phyloP scores from a whole-genome alignment of 257 asterid genomes.

The Paulownia fortunei region DNA sequence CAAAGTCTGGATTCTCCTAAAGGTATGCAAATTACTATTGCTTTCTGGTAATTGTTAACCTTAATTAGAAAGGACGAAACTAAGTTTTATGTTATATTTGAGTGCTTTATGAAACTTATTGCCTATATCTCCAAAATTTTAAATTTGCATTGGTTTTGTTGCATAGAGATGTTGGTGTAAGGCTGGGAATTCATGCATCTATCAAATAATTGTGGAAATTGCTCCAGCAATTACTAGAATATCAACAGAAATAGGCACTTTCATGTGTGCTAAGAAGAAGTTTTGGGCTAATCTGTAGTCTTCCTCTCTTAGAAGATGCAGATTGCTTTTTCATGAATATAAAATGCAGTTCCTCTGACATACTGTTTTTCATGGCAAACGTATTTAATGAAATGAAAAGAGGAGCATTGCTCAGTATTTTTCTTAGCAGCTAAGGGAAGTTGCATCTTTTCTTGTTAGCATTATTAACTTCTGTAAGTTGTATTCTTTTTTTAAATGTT shows the following conservation, averaged over 20 bases:
- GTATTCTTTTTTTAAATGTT: not conserved
- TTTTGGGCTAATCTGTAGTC: not conserved
- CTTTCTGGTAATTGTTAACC: not conserved
- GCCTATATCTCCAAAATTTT: not conserved
- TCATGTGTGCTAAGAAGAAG: not conserved
- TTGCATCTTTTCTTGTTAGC: not conserved
- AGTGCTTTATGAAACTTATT: not conserved
- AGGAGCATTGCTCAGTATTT: not conserved
- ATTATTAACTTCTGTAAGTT: not conserved
- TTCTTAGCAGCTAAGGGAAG: not conserved
- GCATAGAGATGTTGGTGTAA: not conserved
- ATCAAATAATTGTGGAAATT: not conserved
- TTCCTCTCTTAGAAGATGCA: not conserved
- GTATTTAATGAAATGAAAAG: not conserved
- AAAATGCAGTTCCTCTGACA: not conserved
- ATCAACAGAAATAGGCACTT: not conserved
- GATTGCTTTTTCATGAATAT: not conserved
- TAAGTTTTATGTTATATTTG: not conserved
- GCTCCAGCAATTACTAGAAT: not conserved
- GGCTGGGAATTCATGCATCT: constrained; percentile 6
- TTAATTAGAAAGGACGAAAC: not conserved
- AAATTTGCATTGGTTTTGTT: not conserved
- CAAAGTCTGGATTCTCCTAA: constrained; percentile 94
- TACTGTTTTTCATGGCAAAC: not conserved
- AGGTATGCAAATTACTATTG: constrained; percentile 55